Conservation (phyloP, 2,329 filamentous ascomycete genomes). For the Penicillium sp. region DNA sequence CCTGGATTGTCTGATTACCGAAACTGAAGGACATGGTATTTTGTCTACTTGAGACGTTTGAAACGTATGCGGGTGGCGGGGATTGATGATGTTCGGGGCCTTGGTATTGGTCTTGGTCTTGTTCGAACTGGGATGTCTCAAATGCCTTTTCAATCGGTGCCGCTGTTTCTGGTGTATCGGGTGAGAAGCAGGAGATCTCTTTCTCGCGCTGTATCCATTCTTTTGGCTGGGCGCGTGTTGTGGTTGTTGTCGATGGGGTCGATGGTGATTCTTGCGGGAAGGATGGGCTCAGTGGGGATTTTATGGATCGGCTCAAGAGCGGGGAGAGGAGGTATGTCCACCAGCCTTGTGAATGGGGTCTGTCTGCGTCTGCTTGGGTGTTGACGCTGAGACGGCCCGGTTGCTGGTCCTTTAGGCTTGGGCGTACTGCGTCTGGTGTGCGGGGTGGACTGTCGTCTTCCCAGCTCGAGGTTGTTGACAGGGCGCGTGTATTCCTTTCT, state of each 20-base stretch:
- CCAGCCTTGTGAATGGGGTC: constrained; percentile 49
- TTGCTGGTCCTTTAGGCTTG: constrained; percentile 20
- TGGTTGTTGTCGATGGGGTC: not conserved
- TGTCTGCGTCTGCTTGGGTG: constrained; percentile 29
- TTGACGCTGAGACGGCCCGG: constrained; percentile 30
- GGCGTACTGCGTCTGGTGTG: not conserved
- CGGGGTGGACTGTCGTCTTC: constrained; percentile 32
- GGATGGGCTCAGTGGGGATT: constrained; percentile 23
- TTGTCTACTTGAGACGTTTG: constrained; percentile 9
- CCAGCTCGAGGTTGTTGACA: constrained; percentile 38
- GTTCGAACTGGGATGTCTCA: constrained; percentile 12
- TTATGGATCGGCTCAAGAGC: constrained; percentile 31
- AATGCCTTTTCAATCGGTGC: constrained; percentile 10
- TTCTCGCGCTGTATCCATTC: constrained; percentile 28
- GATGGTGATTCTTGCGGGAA: constrained; percentile 19
- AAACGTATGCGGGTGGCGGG: constrained; percentile 4
- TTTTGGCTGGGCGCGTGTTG: constrained; percentile 16
- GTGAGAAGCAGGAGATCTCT: constrained; percentile 31
- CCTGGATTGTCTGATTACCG: constrained; percentile 25
- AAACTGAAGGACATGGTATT: constrained; percentile 25
- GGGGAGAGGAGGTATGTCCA: constrained; percentile 50
- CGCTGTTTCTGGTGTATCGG: constrained; percentile 31
- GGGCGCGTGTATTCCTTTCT: constrained; percentile 16
- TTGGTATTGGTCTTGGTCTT: not conserved
- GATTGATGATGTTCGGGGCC: not conserved